Conservation (phyloP, 345 rosid genomes). For the Nasturtium officinale region DNA sequence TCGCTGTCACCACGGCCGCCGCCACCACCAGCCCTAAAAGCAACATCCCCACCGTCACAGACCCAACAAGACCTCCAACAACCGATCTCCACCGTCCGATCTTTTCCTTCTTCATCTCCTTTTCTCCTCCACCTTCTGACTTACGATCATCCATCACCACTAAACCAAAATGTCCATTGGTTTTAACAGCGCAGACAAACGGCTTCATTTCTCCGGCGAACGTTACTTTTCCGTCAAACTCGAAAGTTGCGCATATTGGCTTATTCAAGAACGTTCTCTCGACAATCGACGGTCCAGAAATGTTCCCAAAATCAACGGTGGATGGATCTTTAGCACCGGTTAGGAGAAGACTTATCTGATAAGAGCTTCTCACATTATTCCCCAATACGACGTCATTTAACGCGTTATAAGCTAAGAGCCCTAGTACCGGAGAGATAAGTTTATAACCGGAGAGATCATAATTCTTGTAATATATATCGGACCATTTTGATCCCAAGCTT, state of each 20-base stretch:
- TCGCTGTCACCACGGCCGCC: constrained; percentile 70
- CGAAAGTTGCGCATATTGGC: constrained; percentile 74
- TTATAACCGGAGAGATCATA: constrained; percentile 80
- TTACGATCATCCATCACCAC: constrained; percentile 52
- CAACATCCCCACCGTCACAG: constrained; percentile 59
- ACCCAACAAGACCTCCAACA: constrained; percentile 77
- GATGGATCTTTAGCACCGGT: constrained; percentile 52
- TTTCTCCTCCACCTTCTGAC: constrained; percentile 54
- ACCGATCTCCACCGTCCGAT: constrained; percentile 76
- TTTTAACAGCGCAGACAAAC: constrained; percentile 59
- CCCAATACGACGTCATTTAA: constrained; percentile 37
- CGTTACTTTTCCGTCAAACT: constrained; percentile 60
- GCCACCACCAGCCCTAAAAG: constrained; percentile 69
- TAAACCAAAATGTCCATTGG: constrained; percentile 82
- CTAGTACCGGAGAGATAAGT: constrained; percentile 77
- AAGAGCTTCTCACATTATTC: constrained; percentile 49
- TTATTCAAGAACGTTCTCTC: constrained; percentile 43
- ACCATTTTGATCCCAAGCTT: constrained; percentile 71
- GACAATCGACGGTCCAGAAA: constrained; percentile 17
- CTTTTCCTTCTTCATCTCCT: constrained; percentile 41
- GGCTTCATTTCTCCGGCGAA: constrained; percentile 53
- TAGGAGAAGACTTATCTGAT: constrained; percentile 58
- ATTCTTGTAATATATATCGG: constrained; percentile 61
- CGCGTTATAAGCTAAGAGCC: constrained; percentile 75
- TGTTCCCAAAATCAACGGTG: constrained; percentile 60